phyloP scores from a whole-genome alignment of 495 filamentous ascomycete genomes.

The Tetracladium setigerum region DNA sequence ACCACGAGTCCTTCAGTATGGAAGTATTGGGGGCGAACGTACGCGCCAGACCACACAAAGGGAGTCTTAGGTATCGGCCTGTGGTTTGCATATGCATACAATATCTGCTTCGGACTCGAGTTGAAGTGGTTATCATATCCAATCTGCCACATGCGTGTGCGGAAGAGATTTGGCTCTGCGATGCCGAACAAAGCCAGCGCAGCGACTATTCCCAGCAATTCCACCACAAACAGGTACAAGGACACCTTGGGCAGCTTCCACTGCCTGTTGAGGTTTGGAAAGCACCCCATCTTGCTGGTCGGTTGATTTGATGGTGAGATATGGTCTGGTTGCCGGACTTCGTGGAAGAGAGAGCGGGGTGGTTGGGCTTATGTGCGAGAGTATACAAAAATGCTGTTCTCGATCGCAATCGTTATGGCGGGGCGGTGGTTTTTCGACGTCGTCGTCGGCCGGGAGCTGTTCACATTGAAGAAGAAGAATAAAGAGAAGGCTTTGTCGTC shows the following conservation, averaged over 20 bases:
- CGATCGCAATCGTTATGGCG: not conserved
- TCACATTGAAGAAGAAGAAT: slow-evolving; percentile 11
- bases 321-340: not conserved
- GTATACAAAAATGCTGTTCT: not conserved
- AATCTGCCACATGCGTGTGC: slow-evolving; percentile 74
- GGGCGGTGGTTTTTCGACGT: slow-evolving; percentile 5
- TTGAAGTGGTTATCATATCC: slow-evolving; percentile 76
- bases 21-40: slow-evolving; percentile 27
- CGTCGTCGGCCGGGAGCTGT: slow-evolving; percentile 8
- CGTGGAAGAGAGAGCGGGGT: not conserved
- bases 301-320: not conserved
- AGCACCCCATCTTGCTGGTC: slow-evolving; percentile 6
- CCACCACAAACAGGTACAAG: slow-evolving; percentile 57
- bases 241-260: slow-evolving; percentile 61
- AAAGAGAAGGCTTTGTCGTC: no score
- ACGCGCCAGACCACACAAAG: slow-evolving; percentile 80
- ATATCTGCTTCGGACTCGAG: slow-evolving; percentile 61
- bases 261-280: slow-evolving; percentile 27
- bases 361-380: not conserved
- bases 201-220: slow-evolving; percentile 62
- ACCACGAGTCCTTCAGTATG: not conserved
- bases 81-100: slow-evolving; percentile 76
- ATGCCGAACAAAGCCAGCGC: slow-evolving; percentile 75
- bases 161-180: slow-evolving; percentile 70
- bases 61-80: slow-evolving; percentile 54